These are phyloP conservation scores for Krasilnikovozyma curviuscula DNA, from an alignment of 768 basidiomycete species.

Conservation along the genomic window DNA sequence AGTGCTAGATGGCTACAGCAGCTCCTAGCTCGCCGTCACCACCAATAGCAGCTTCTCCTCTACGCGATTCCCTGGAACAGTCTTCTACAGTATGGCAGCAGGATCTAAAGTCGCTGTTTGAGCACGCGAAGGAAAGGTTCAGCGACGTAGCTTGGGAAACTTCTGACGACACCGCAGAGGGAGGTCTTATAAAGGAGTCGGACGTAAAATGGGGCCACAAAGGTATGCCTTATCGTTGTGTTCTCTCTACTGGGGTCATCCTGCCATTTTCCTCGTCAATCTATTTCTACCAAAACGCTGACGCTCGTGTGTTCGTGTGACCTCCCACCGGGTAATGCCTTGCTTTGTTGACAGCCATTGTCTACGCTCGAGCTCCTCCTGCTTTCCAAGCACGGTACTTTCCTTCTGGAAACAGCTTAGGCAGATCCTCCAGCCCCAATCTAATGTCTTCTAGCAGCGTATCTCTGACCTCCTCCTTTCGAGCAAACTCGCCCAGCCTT, in stretches of 20 bases:
- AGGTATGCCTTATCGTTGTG: constrained; percentile 37
- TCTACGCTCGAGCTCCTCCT: constrained; percentile 84
- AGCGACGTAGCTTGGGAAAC: constrained; percentile 86
- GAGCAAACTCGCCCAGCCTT: not conserved
- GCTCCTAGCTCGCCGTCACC: too few relatives aligned
- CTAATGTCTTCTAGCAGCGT: constrained; percentile 11
- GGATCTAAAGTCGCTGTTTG: constrained; percentile 61
- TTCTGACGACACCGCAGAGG: constrained; percentile 16
- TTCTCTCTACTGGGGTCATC: not conserved
- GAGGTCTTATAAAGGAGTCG: not conserved
- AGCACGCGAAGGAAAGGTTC: constrained; percentile 70
- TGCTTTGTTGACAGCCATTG: constrained; percentile 43
- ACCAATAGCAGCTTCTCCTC: too few relatives aligned
- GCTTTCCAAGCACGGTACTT: constrained; percentile 82
- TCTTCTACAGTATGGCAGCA: constrained; percentile 59
- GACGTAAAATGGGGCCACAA: constrained; percentile 81
- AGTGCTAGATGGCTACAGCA: too few relatives aligned
- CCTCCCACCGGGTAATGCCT: not conserved
- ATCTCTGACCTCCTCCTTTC: constrained; percentile 8
- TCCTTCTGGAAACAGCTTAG: constrained; percentile 40
- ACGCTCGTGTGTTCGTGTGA: not conserved
- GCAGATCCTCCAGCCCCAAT: constrained; percentile 30
- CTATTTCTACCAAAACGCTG: not conserved
- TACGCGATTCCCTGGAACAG: constrained; percentile 11
- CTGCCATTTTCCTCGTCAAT: not conserved